Evolutionary conservation across 2,329 filamentous ascomycete species (phyloP), one percentile per base, ranked within the genome.

Genomic region (Mycosphaerella sp.): DNA sequence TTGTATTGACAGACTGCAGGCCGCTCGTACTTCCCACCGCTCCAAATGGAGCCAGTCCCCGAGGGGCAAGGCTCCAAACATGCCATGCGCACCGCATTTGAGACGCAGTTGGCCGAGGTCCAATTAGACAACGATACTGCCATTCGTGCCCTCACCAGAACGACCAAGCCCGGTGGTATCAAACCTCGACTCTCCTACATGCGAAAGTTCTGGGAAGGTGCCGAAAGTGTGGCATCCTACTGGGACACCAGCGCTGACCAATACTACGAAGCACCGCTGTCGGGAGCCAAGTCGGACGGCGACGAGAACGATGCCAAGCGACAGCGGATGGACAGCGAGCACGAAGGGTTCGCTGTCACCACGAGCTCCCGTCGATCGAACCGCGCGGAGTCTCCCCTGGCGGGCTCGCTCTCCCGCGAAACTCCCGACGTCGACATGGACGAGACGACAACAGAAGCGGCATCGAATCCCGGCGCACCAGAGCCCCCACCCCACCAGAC

Each of bases 231-330:
- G 74, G 73, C 79, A 12, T 78, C 80, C 58, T 84, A 82, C 63
- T 85, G 82, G 81, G 82, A 85, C 63, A 73, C 72, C 39, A 81
- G 76, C 55, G 64, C 78, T 45, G 82, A 85, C 60, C 68, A 81
- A 31, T 82, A 82, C 64, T 75, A 74, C 41, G 65, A 69, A 14
- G 64, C 68, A 5, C 59, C 48, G 54, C 62, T 41, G 17, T n/a
- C 45, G 5, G 45, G n/a, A 31, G 51, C 57, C 36, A 57, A 59
- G 2, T 47, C 48, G 21, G 21, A 21, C 9, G 55, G 55, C 26
- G 45, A 11, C 12, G 53, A 57, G 47, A 59, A 64, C n/a, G 57
- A 53, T 42, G 48, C 58, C 8, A 67, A 67, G 52, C 64, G 64
- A 29, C 60, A 60, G 46, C 59, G 60, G 12, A 55, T 62, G 21